Evolutionary conservation across 2,329 filamentous ascomycete species (phyloP), one percentile per base, ranked within the genome.

Genomic region (Penicillium sp.): DNA sequence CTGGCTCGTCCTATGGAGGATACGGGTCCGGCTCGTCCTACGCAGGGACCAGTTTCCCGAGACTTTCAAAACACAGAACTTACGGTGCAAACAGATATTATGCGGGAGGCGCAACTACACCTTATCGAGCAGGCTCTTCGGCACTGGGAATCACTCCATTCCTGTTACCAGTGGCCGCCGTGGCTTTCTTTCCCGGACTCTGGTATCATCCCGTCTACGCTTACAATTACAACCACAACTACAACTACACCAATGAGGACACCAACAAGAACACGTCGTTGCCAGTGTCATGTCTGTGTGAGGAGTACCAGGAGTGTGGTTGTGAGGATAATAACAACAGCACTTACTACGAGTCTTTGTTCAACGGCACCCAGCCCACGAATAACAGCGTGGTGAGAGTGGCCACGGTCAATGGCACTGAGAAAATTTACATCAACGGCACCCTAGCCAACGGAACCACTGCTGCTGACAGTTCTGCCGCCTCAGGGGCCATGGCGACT

Each of bases 261-360:
- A 74, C 69, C 33, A 75, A 78, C 44, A 62, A 67, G 10, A 84
- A 85, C 64, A 72, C 81, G 62, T 77, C 77, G 0, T 63, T 82
- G 13, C 83, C 83, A 0, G 80, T 86, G 7, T 72, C 79, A 3
- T 88, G 85, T 65, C 67, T 85, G 37, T 88, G 85, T 67, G 74
- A 82, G 58, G 66, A 80, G 55, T 81, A 82, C 63, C 72, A 69
- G 19, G 76, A 78, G 33, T 88, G 85, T 64, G 83, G 84, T 5
- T 88, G 85, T 65, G 85, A 86, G 55, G 72, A 79, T 41, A 78
- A 76, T 59, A 71, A 72, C 43, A 78, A 80, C 57, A 63, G 65
- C 46, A 78, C 74, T 1, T 79, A 76, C 59, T 69, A 79, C 55
- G 65, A 76, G 45, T 70, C 73, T 13, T 58, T 80, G 1, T 70